A percentile compares a stretch with the other conserved stretches of the same genome.
Conservation (phyloP, 225 moss, liverwort and hornwort genomes). For the Lunularia cruciata region DNA sequence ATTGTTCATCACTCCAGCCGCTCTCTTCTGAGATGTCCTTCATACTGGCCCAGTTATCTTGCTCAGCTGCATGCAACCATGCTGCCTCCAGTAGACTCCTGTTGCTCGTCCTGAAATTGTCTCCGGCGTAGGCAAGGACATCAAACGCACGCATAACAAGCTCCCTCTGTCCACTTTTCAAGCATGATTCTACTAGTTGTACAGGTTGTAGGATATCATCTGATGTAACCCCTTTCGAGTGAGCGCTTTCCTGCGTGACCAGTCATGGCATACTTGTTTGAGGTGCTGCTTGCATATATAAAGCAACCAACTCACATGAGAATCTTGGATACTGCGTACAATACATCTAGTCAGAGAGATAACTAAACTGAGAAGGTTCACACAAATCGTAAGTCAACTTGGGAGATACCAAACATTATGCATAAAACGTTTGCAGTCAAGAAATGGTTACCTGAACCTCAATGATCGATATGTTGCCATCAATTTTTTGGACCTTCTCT, state of each 20-base stretch:
- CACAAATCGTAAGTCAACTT: no score
- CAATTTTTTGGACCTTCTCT: slow-evolving; percentile 37
- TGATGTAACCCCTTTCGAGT: slow-evolving; percentile 55
- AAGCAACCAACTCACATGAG: no score
- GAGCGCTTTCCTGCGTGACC: slow-evolving; percentile 59
- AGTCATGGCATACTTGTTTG: no score
- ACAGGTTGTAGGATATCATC: slow-evolving; percentile 63
- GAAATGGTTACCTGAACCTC: slow-evolving; percentile 39
- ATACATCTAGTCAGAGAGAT: no score
- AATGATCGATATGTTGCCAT: slow-evolving; percentile 38
- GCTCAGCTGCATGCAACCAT: slow-evolving; percentile 83
- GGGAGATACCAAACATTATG: no score
- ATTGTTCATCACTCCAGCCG: slow-evolving; percentile 83
- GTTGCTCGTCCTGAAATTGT: slow-evolving; percentile 66
- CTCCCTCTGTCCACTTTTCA: slow-evolving; percentile 68
- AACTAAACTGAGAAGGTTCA: no score
- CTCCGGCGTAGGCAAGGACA: slow-evolving; percentile 72
- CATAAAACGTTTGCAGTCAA: no score
- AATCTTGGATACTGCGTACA: no score
- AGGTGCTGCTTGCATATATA: no score
- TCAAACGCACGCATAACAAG: slow-evolving; percentile 66
- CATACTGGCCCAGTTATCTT: slow-evolving; percentile 80
- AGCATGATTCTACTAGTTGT: slow-evolving; percentile 70
- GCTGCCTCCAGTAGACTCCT: slow-evolving; percentile 70
- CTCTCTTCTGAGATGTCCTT: slow-evolving; percentile 67